Evolutionary conservation across 2,329 filamentous ascomycete species (phyloP).

Genomic region (Penicillium hordei): DNA sequence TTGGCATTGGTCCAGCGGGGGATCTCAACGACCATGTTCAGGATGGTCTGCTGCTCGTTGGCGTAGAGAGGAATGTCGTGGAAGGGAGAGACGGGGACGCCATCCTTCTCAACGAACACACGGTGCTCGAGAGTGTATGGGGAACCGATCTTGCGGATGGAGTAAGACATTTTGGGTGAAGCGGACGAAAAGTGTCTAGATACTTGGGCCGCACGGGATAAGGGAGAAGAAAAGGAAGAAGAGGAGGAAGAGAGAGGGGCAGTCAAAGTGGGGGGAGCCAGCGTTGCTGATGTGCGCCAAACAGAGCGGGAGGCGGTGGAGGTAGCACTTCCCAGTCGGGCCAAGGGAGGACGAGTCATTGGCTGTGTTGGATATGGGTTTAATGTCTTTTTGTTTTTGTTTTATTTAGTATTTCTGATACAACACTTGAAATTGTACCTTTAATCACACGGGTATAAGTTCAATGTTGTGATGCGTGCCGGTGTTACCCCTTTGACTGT

Average conservation of each 20-base stretch:
- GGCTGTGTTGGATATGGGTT: constrained; percentile 11
- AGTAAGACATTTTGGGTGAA: constrained; percentile 56
- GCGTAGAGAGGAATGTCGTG: constrained; percentile 98
- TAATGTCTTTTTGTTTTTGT: neutral
- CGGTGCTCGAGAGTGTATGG: constrained; percentile 95
- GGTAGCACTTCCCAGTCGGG: constrained; percentile 31
- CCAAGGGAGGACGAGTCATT: constrained; percentile 33
- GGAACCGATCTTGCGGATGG: constrained; percentile 80
- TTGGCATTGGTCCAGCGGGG: constrained; percentile 99
- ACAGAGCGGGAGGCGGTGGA: constrained; percentile 38
- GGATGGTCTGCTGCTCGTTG: constrained; percentile 90
- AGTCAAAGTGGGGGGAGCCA: constrained; percentile 44
- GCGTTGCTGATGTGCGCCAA: constrained; percentile 39
- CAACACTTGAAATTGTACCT: neutral
- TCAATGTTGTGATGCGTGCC: neutral
- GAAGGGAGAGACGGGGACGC: constrained; percentile 88
- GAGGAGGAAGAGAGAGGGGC: constrained; percentile 30
- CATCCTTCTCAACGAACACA: constrained; percentile 97
- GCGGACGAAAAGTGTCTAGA: constrained; percentile 50
- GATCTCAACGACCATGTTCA: constrained; percentile 99
- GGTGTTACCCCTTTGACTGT: constrained; percentile 1
- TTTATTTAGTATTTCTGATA: neutral
- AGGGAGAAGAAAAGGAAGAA: constrained; percentile 25
- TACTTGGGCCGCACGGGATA: constrained; percentile 46
- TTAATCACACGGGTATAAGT: neutral